Evolutionary conservation across 148 eudicot species (phyloP), one percentile per base, ranked within the genome.

Genomic region (Vaccinium darrowii): DNA sequence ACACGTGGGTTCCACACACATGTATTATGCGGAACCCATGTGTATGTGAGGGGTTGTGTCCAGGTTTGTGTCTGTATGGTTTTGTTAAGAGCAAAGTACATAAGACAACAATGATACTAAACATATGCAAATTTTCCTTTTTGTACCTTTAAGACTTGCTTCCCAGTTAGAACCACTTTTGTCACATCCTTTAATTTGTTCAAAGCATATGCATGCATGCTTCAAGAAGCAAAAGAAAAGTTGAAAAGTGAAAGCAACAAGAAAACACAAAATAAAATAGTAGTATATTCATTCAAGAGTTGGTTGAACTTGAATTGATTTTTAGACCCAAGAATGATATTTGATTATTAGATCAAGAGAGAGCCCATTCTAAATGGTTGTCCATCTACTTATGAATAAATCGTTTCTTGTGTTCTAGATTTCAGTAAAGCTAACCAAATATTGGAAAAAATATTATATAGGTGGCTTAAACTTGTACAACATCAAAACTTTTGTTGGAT

Each of bases 291-390:
- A 73, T 73, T 73, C 77, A 39, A 73, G 77, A 73, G 77, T 73
- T 73, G 19, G 77, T 73, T 73, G 51, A 73, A 39, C 77, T 39
- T 73, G n/a, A 73, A 15, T 73, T 73, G 77, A 39, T 33, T 73
- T 73, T 33, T 15, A 33, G 18, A 43, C 39, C 3, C 51, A 73
- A 33, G n/a, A 16, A 73, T 7, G 0, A 39, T 36, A 13, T 39
- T 15, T 13, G 3, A 30, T 27, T 13, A 73, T 73, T 36, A 73
- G 51, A 36, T 33, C 21, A 73, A 73, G n/a, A 21, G n/a, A 62
- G 1, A 21, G n/a, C 51, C 77, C 49, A 33, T 73, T 39, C 21
- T 73, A 73, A 73, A 18, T 16, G 51, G 77, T 73, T 16, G 77
- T 39, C 39, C 77, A 73, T 73, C 77, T 33, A 73, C 77, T 18